These are phyloP conservation scores for Verticillium albo-atrum DNA, from an alignment of 2,329 filamentous ascomycete genomes.

Conservation along the genomic window DNA sequence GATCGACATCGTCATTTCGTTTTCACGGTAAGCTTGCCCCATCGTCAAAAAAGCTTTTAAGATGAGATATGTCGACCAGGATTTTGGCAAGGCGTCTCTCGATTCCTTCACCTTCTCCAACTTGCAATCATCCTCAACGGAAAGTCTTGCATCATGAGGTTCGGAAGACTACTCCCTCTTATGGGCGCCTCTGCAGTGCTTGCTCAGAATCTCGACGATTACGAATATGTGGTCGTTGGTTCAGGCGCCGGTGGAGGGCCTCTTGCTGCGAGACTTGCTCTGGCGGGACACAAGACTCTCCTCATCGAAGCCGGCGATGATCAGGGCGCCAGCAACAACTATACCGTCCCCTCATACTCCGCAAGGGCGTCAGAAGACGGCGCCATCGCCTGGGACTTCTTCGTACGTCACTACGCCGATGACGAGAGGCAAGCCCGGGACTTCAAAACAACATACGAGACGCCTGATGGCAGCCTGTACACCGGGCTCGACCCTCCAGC, in stretches of 20 bases:
- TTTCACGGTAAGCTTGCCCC: neutral
- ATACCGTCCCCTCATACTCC: constrained; percentile 50
- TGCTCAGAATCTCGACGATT: constrained; percentile 27
- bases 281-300: constrained; percentile 54
- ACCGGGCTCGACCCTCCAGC: constrained; percentile 48
- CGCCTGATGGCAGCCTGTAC: constrained; percentile 45
- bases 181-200: constrained; percentile 14
- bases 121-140: neutral
- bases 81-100: neutral
- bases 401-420: constrained; percentile 57
- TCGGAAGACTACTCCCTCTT: constrained; percentile 9
- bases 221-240: constrained; percentile 61
- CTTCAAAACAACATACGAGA: constrained; percentile 54
- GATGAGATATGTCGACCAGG: neutral
- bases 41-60: neutral
- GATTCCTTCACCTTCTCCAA: neutral
- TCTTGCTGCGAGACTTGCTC: constrained; percentile 53
- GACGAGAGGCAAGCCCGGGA: constrained; percentile 47
- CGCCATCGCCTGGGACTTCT: constrained; percentile 59
- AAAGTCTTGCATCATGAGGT: constrained; percentile 1
- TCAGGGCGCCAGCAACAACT: constrained; percentile 40
- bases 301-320: constrained; percentile 58
- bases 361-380: constrained; percentile 50
- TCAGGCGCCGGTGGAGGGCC: constrained; percentile 56
- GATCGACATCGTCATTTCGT: neutral